Conservation (phyloP, 441 rosid genomes). For the Aleurites moluccanus region DNA sequence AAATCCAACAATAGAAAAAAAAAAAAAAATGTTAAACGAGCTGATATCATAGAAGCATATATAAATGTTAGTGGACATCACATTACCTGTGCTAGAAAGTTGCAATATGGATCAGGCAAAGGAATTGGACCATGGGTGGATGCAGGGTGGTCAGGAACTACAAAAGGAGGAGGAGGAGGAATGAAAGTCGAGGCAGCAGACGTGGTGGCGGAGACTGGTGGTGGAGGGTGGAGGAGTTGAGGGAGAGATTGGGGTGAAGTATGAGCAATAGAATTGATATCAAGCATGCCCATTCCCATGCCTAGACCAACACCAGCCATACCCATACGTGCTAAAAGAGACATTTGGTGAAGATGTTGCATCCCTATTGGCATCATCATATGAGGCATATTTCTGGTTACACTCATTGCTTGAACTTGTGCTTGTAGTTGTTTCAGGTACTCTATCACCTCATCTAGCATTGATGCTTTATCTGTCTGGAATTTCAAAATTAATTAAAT, state of each 20-base stretch:
- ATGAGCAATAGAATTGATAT: constrained; percentile 31
- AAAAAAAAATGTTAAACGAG: too few species aligned
- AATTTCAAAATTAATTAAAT: background rate
- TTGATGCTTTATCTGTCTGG: constrained; percentile 79
- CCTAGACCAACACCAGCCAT: constrained; percentile 30
- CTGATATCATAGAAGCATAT: too few species aligned
- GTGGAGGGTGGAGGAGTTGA: constrained; percentile 34
- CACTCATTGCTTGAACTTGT: constrained; percentile 58
- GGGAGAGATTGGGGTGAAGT: constrained; percentile 34
- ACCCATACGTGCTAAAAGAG: constrained; percentile 30
- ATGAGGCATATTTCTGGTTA: constrained; percentile 34
- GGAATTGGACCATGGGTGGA: constrained; percentile 24
- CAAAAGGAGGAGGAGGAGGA: constrained; percentile 35
- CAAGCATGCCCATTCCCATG: constrained; percentile 31
- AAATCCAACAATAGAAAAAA: background rate
- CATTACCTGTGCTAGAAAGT: constrained; percentile 46
- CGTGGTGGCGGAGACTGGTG: background rate
- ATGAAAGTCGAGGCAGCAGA: constrained; percentile 25
- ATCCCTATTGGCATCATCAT: constrained; percentile 36
- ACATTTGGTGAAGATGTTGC: constrained; percentile 44
- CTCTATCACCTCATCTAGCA: constrained; percentile 72
- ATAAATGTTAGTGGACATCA: background rate
- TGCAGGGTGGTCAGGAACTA: constrained; percentile 23
- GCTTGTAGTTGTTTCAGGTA: constrained; percentile 66
- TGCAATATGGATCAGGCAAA: constrained; percentile 46